Evolutionary conservation across 768 basidiomycete genomes (phyloP).

Genomic region (Amanita pallidorosea): DNA sequence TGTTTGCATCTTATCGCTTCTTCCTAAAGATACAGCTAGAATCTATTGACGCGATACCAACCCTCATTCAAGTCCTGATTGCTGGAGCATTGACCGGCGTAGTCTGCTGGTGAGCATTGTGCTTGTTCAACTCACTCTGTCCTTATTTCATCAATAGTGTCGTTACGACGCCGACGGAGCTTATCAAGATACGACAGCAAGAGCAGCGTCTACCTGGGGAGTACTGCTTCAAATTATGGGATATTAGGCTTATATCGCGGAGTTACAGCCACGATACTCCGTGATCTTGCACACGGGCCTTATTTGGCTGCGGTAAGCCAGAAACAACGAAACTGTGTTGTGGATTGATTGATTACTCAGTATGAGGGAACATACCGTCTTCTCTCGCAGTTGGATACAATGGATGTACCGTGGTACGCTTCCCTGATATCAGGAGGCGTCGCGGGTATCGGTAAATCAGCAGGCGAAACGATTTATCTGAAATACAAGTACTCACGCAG

Average conservation of each 20-base stretch:
- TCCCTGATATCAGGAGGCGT: constrained; percentile 66
- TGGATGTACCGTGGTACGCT: constrained; percentile 35
- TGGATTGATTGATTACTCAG: constrained; percentile 15
- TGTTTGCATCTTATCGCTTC: constrained; percentile 79
- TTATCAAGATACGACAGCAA: constrained; percentile 83
- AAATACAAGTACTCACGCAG: background rate
- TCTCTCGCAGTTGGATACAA: constrained; percentile 25
- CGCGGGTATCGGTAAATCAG: constrained; percentile 47
- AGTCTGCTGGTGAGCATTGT: constrained; percentile 57
- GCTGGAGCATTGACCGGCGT: constrained; percentile 78
- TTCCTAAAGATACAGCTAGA: constrained; percentile 60
- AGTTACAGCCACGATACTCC: constrained; percentile 54
- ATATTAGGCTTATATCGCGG: constrained; percentile 73
- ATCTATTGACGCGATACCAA: constrained; percentile 36
- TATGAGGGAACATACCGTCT: constrained; percentile 57
- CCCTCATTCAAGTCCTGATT: constrained; percentile 59
- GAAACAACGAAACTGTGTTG: background rate
- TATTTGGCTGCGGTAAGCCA: constrained; percentile 68
- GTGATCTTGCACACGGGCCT: constrained; percentile 77
- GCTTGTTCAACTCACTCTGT: background rate
- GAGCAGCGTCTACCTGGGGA: constrained; percentile 37
- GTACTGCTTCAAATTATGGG: constrained; percentile 54
- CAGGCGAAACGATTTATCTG: background rate
- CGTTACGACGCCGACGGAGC: constrained; percentile 74
- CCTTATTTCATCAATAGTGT: constrained; percentile 27